Base-by-base conservation (phyloP, 1,284 basidiomycete genomes). In the Ganoderma multipileum region DNA sequence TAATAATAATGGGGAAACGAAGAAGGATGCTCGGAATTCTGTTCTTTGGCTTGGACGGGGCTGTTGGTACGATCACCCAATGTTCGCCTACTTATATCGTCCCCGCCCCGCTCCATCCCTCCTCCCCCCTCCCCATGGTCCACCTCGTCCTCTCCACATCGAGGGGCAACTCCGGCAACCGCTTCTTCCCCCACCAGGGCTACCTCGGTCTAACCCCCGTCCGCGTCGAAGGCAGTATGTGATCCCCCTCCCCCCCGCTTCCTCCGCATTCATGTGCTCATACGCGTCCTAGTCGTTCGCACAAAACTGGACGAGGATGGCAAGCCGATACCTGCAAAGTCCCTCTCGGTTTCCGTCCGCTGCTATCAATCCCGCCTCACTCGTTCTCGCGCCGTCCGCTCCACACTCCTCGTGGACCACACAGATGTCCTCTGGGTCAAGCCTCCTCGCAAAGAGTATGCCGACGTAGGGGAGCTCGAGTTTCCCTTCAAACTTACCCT, bases 191-290 rank as follows among this genome's bases (percentile, higher is more conserved):
- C 68, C 83, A 88, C 83, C 81, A 83, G 67, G 94, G 94, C 77
- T 91, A 89, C 80, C 89, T 95, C 71, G 94, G 92, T 72, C 85
- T 95, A 76, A 92, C 92, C 47, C 89, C 92, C 72, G 83, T 95
- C 80, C 87, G 86, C 74, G 85, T 95, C 73, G 89, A 93, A 79
- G 94, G 94, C 79, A 79, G 91, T 90, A 73, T 74, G 88, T 86
- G 44, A 62, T 67, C 36, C 66, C 66, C 39, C 61, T 67, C 36
- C 66, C 66, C 39, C 61, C 65, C 55, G 66, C 65, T 20, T 67
- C 60, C 64, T 66, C 62, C 60, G 38, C 57, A 38, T 70, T 70
- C 65, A 66, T 26, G 47, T 26, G 23, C 50, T 63, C 65, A 63
- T n/a, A 57, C 63, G 63, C 41, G 33, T 60, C 64, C 44, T 76